A percentile compares a stretch with the other conserved stretches of the same genome.
These are phyloP conservation scores for Cenococcum geophilum DNA, from an alignment of 495 filamentous ascomycete species.

Conservation along the genomic window DNA sequence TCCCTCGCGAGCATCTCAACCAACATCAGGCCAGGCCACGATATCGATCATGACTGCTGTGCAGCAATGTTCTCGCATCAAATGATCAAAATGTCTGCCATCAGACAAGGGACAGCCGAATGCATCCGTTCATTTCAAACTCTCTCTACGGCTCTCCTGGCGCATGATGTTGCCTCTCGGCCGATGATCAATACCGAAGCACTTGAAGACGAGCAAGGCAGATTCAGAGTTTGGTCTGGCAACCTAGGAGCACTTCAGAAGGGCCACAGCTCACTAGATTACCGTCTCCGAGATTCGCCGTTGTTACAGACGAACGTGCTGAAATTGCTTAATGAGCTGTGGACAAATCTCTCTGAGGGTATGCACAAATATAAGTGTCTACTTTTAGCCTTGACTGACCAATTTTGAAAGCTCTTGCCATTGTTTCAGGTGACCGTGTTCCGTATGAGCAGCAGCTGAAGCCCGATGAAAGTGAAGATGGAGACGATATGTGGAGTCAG, in stretches of 20 bases:
- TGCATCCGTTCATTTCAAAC: slow-evolving; percentile 20
- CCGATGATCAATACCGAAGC: slow-evolving; percentile 14
- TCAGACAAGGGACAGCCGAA: slow-evolving; percentile 23
- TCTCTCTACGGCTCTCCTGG: slow-evolving; percentile 6
- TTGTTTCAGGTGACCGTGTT: slow-evolving; percentile 19
- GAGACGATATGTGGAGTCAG: slow-evolving; percentile 19
- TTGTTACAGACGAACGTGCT: slow-evolving; percentile 25
- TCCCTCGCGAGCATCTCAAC: no score
- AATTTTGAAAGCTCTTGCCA: slow-evolving; percentile 7
- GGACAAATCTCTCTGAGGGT: slow-evolving; percentile 21
- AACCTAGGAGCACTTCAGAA: slow-evolving; percentile 30
- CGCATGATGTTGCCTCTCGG: neutral
- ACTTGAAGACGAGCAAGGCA: slow-evolving; percentile 27
- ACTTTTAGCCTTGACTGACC: neutral
- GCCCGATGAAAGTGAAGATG: slow-evolving; percentile 13
- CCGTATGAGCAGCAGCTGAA: slow-evolving; percentile 27
- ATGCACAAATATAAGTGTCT: neutral
- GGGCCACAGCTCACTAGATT: slow-evolving; percentile 28
- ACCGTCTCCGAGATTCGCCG: slow-evolving; percentile 28
- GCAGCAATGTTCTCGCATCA: neutral
- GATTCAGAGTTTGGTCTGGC: slow-evolving; percentile 29
- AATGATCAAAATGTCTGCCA: slow-evolving; percentile 13
- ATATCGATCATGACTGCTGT: no score
- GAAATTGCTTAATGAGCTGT: slow-evolving; percentile 24
- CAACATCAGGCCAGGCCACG: no score